Evolutionary conservation across 257 asterid genomes (phyloP).

Genomic region (Rauvolfia tetraphylla): DNA sequence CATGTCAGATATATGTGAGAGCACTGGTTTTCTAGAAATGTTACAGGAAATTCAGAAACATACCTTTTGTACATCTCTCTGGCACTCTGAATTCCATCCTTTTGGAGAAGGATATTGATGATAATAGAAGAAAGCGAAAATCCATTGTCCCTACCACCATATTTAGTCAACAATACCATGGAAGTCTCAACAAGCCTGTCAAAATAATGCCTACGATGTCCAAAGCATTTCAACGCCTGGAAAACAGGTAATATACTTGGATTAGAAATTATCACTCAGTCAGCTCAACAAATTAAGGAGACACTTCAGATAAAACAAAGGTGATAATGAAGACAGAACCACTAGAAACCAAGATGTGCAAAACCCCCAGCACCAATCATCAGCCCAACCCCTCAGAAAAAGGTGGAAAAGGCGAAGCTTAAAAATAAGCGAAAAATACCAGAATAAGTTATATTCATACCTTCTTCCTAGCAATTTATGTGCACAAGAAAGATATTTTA

Average conservation of each 20-base stretch:
- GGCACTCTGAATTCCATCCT: constrained; percentile 68
- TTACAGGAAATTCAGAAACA: constrained; percentile 11
- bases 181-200: constrained; percentile 76
- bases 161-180: constrained; percentile 40
- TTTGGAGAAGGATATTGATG: constrained; percentile 51
- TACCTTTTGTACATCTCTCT: constrained; percentile 76
- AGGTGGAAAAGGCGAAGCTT: not conserved
- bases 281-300: not conserved
- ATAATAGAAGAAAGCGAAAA: constrained; percentile 73
- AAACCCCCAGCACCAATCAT: not conserved
- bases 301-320: not conserved
- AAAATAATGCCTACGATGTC: constrained; percentile 53
- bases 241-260: constrained; percentile 19
- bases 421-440: not conserved
- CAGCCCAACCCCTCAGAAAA: not conserved
- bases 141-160: constrained; percentile 79
- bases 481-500: not conserved
- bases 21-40: not conserved
- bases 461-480: too few species aligned
- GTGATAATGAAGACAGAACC: not conserved
- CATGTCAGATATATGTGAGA: constrained; percentile 1
- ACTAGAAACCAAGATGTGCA: not conserved
- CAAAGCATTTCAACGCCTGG: constrained; percentile 80
- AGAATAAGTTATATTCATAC: too few species aligned
- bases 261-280: not conserved